phyloP scores from a whole-genome alignment of 805 yeast species.

The Blastobotrys mokoenaii region DNA sequence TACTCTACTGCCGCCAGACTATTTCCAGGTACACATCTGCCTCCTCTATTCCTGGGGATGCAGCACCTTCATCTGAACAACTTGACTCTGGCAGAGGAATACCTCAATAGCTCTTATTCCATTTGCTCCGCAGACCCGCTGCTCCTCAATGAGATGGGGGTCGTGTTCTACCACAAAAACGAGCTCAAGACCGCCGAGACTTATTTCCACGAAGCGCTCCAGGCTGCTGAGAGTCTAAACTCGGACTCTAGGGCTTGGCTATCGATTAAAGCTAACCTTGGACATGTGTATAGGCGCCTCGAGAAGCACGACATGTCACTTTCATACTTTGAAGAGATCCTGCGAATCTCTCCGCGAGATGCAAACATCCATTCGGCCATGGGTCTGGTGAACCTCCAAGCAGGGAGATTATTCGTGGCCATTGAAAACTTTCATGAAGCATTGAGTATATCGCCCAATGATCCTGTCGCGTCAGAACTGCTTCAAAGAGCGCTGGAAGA shows the following conservation, averaged over 20 bases:
- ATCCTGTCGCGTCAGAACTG: conserved; percentile 77
- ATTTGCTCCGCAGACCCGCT: conserved; percentile 83
- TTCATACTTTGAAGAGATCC: conserved; percentile 66
- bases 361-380: conserved; percentile 73
- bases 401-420: conserved; percentile 56
- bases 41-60: conserved; percentile 88
- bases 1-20: conserved; percentile 91
- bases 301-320: conserved; percentile 59
- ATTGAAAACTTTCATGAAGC: conserved; percentile 75
- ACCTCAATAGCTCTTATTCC: conserved; percentile 61
- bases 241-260: conserved; percentile 79
- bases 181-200: conserved; percentile 62
- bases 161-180: conserved; percentile 70
- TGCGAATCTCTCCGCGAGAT: conserved; percentile 60
- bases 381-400: conserved; percentile 71
- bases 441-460: conserved; percentile 66
- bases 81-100: conserved; percentile 76
- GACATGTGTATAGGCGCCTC: conserved; percentile 74
- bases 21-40: conserved; percentile 70
- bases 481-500: conserved; percentile 54
- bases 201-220: conserved; percentile 61
- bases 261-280: conserved; percentile 77
- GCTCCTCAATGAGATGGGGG: conserved; percentile 86
- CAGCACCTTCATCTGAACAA: conserved; percentile 88
- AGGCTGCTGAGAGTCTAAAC: conserved; percentile 57